Evolutionary conservation across 1,284 basidiomycete species (phyloP), one percentile per base, ranked within the genome.

Genomic region (Apiotrichum brassicae): DNA sequence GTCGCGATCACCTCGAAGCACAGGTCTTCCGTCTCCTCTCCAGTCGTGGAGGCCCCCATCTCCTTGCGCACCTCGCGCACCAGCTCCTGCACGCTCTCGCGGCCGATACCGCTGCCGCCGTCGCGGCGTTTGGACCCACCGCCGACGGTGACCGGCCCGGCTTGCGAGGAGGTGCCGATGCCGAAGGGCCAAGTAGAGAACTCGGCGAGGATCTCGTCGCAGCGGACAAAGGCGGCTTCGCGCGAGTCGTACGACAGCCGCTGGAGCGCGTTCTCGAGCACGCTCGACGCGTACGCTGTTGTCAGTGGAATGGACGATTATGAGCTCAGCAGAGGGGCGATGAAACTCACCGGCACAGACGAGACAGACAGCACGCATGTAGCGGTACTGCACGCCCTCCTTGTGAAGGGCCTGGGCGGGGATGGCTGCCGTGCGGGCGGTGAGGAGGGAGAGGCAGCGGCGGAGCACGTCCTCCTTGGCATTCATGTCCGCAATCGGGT

Each of bases 141-240:
- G 20, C 73, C 63, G 42, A 70, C 60, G 26, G 68, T 45, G 26
- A 74, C 64, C 19, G 70, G 64, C 7, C 65, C 60, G 11, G 64
- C 62, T 19, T 46, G 44, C 23, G 56, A 39, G 12, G 65, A 54
- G 23, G 68, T 69, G 43, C 64, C 63, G 48, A 66, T 61, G 6
- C 89, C 88, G 65, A 89, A 91, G 4, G 92, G 92, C 90, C 90
- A 97, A 24, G 78, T 79, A 25, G 82, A 80, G 72, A 95, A 95
- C 73, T 93, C 91, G 39, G 82, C 84, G 24, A 97, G 76, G 30
- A 95, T 82, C 60, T 95, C 92, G 68, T 97, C 92, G 61, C 87
- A 91, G 53, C 92, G 78, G 56, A 82, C 82, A 68, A 95, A 93
- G 26, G 91, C 91, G 1, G 82, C 83, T 75, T 97, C 92, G 42